Conservation (phyloP, 371 early-diverging fungal genomes). For the Circinella minor region DNA sequence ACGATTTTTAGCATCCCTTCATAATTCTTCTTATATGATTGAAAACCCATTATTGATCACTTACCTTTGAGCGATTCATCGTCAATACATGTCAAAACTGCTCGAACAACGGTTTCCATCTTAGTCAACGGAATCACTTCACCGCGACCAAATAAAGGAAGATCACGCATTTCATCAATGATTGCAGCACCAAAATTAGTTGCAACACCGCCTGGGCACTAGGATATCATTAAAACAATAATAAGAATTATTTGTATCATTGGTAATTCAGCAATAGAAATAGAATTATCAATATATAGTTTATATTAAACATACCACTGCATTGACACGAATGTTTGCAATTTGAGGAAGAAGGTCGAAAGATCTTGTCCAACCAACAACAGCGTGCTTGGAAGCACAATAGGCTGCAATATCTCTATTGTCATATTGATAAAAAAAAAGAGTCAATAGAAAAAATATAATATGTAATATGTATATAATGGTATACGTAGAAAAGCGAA, state of each 20-base stretch:
- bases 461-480: background rate
- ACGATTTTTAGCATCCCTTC: background rate
- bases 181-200: background rate
- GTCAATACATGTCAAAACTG: slow-evolving; percentile 49
- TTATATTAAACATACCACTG: slow-evolving; percentile 8
- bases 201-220: background rate
- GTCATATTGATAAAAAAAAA: too few species aligned
- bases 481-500: background rate
- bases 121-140: slow-evolving; percentile 27
- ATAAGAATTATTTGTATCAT: too few species aligned
- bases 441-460: too few species aligned
- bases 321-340: slow-evolving; percentile 45
- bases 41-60: too few species aligned
- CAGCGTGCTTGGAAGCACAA: slow-evolving; percentile 30
- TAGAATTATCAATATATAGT: background rate
- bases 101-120: slow-evolving; percentile 51
- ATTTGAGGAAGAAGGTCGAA: slow-evolving; percentile 26
- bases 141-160: background rate
- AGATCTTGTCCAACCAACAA: slow-evolving; percentile 29
- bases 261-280: too few species aligned
- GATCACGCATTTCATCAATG: background rate
- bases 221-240: background rate
- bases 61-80: slow-evolving; percentile 46
- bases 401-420: slow-evolving; percentile 12
- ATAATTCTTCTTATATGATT: too few species aligned